Base-by-base conservation (phyloP, 768 basidiomycete species). In the Cystofilobasidium capitatum region DNA sequence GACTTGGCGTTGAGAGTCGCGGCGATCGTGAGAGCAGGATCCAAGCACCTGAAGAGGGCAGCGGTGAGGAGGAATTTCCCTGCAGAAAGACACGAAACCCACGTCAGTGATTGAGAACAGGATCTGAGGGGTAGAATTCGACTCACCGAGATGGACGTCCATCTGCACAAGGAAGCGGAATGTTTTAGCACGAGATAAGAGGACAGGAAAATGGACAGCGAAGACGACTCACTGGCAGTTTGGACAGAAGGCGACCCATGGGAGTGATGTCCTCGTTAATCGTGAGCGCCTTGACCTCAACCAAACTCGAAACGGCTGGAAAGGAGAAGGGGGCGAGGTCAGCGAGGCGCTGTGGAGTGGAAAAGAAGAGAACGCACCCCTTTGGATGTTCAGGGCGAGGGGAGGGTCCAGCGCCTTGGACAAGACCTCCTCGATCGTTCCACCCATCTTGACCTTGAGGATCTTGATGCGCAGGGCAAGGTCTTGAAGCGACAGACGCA, bases 21-120 rank as follows among this genome's bases (percentile, higher is more conserved):
- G 20, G 91, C 91, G 68, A 99, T 92, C 7, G 94, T 96, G 58
- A 99, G 81, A n/a, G 91, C 94, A 1, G 93, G 90, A 77, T 98
- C 94, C 70, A 98, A 79, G 75, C 94, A 98, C 54, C 85, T 84
- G 76, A 97, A 89, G 44, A 91, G 75, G 1, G 87, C 85, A 7
- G 92, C 87, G 31, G 86, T 84, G 47, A 98, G 80, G 20, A 98
- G 80, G 75, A 97, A 88, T 79, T 97, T 96, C 22, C 72, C 72
- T 71, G 66, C 20, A 7, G 37, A 55, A 26, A 44, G 31, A 22
- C 16, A 33, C 29, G 29, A 42, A 29, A 6, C 1, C 36, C 13
- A 14, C 3, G 54, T 40, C 54, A 57, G 36, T 8, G 0, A 4
- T 7, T 22, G 17, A 20, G 3, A 17, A 16, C 2, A 20, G 2